Evolutionary conservation across 1,284 basidiomycete genomes (phyloP).

Genomic region (Rhodotorula glutinis): DNA sequence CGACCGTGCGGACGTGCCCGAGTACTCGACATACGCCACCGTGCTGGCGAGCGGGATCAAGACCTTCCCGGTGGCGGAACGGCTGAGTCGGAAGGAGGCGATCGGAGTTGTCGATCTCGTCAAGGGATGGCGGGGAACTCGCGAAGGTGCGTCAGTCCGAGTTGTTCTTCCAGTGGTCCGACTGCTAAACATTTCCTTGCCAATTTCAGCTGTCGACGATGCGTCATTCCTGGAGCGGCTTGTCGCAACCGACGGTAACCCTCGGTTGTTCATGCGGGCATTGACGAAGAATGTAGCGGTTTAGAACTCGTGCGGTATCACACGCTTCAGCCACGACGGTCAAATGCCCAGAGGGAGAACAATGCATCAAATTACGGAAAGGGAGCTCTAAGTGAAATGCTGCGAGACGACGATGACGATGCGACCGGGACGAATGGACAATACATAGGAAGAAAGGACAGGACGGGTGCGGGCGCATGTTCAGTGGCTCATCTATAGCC

Average conservation of each 20-base stretch:
- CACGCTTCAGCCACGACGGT: background rate
- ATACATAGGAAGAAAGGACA: background rate
- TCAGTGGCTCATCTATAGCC: background rate
- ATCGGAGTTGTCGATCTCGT: conserved; percentile 49
- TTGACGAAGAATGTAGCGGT: conserved; percentile 17
- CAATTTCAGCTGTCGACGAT: conserved; percentile 26
- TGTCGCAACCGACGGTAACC: conserved; percentile 30
- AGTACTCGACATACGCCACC: conserved; percentile 16
- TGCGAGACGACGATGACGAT: background rate
- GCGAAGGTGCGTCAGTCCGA: conserved; percentile 39
- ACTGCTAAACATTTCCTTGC: background rate
- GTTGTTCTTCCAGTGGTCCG: background rate
- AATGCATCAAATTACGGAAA: too few species aligned
- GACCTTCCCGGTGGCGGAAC: conserved; percentile 46
- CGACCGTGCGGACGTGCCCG: conserved; percentile 43
- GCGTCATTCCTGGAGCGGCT: conserved; percentile 29
- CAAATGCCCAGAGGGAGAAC: too few species aligned
- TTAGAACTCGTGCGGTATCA: conserved; percentile 1
- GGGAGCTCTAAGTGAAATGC: too few species aligned
- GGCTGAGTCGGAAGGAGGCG: conserved; percentile 48
- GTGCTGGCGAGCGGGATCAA: conserved; percentile 44
- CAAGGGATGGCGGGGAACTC: conserved; percentile 46
- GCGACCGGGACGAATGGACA: background rate
- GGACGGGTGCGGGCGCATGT: too few species aligned
- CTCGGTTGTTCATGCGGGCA: conserved; percentile 17